Percentiles rank a stretch among this genome's conserved stretches.
These are phyloP conservation scores for Chrysosphaeria jannelii DNA, from an alignment of 2,329 filamentous ascomycete species.

Conservation along the genomic window DNA sequence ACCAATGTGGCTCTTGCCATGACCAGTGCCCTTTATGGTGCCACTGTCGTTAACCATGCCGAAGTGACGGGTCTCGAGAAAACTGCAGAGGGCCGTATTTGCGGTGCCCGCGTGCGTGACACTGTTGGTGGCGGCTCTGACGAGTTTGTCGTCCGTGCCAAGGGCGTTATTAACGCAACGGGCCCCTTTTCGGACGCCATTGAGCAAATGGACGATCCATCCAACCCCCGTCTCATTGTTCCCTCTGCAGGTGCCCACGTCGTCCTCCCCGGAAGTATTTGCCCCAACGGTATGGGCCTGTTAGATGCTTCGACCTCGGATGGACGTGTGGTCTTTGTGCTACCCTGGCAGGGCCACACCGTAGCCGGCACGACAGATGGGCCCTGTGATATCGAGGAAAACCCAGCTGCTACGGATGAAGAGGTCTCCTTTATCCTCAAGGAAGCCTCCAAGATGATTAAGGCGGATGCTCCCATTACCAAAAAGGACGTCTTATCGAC, in stretches of 20 bases:
- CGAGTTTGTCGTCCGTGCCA: constrained; percentile 41
- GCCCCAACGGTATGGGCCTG: constrained; percentile 51
- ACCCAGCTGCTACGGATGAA: constrained; percentile 1
- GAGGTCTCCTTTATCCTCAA: constrained; percentile 23
- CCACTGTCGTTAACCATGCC: constrained; percentile 53
- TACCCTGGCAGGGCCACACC: constrained; percentile 67
- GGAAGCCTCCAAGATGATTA: constrained; percentile 47
- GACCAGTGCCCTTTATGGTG: constrained; percentile 53
- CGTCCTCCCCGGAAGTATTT: constrained; percentile 51
- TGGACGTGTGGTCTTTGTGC: constrained; percentile 65
- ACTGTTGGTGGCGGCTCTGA: constrained; percentile 22
- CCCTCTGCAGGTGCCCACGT: constrained; percentile 62
- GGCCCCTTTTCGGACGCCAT: constrained; percentile 58
- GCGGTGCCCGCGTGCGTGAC: constrained; percentile 37
- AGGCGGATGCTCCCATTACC: constrained; percentile 22
- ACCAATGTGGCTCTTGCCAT: constrained; percentile 67
- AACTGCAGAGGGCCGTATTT: constrained; percentile 35
- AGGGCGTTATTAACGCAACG: constrained; percentile 60
- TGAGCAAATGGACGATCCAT: constrained; percentile 49
- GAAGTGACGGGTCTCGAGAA: constrained; percentile 30
- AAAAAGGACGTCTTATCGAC: constrained; percentile 2
- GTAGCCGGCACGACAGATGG: constrained; percentile 62
- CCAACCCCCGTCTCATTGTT: constrained; percentile 40
- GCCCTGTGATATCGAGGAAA: constrained; percentile 24
- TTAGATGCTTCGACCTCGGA: constrained; percentile 60